Evolutionary conservation across 352 stramenopile genomes (phyloP).

Genomic region (Pythium coloratum): DNA sequence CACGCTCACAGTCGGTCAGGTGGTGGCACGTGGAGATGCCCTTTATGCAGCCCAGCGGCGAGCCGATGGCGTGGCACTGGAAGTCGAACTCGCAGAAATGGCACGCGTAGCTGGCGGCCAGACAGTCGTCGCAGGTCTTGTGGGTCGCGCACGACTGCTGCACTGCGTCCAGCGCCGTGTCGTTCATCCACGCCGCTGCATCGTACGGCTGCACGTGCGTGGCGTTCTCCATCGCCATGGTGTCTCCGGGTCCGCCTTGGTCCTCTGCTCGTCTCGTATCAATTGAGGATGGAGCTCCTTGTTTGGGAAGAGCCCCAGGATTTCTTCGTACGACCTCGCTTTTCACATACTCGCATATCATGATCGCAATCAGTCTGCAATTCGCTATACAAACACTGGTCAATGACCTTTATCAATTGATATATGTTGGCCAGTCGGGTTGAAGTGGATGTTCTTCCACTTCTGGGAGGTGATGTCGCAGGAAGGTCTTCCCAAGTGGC

Average conservation of each 20-base stretch:
- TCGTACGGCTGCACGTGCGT: conserved; percentile 7
- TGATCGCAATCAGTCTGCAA: neutral
- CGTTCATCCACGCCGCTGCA: conserved; percentile 10
- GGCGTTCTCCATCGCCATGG: conserved; percentile 13
- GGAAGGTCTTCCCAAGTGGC: neutral
- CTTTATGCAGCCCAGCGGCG: conserved; percentile 55
- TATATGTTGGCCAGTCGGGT: conserved; percentile 15
- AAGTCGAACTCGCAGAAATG: conserved; percentile 87
- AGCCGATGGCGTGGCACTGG: conserved; percentile 80
- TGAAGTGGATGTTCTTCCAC: conserved; percentile 19
- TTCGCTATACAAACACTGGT: neutral
- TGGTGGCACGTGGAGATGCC: conserved; percentile 83
- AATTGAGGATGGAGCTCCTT: conserved; percentile 4
- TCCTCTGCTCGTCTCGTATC: neutral
- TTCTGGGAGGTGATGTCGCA: conserved; percentile 3
- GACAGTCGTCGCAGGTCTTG: conserved; percentile 75
- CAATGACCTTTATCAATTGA: neutral
- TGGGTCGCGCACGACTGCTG: conserved; percentile 47
- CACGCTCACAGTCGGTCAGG: conserved; percentile 79
- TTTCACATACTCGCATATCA: neutral
- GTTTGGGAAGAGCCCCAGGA: conserved; percentile 4
- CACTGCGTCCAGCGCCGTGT: conserved; percentile 7
- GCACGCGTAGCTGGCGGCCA: conserved; percentile 72
- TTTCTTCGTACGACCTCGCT: conserved; percentile 6
- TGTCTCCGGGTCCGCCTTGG: neutral